These are phyloP conservation scores for Nothophaeocryptopus gaeumannii DNA, from an alignment of 2,329 filamentous ascomycete species.

Conservation along the genomic window DNA sequence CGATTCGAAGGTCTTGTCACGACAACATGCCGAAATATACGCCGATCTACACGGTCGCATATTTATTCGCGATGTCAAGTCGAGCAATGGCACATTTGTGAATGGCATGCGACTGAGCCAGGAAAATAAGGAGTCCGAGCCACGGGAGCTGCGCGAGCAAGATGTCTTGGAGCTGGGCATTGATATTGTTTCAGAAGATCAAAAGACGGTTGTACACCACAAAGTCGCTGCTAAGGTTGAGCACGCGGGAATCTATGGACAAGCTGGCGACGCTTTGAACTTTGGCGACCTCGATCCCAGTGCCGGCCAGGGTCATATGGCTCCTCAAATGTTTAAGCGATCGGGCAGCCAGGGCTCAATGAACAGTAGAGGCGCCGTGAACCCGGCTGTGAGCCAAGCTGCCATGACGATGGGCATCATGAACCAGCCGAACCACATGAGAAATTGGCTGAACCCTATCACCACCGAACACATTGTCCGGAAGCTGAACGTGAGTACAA, in stretches of 20 bases:
- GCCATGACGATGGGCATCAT: constrained; percentile 57
- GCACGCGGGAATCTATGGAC: constrained; percentile 79
- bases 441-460: constrained; percentile 82
- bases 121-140: constrained; percentile 94
- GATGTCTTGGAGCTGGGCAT: constrained; percentile 95
- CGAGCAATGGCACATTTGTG: constrained; percentile 97
- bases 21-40: constrained; percentile 95
- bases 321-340: constrained; percentile 62
- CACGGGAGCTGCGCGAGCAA: constrained; percentile 84
- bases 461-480: constrained; percentile 95
- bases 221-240: constrained; percentile 97
- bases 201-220: constrained; percentile 97
- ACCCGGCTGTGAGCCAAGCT: constrained; percentile 48
- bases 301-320: constrained; percentile 65
- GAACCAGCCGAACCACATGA: constrained; percentile 70
- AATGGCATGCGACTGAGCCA: constrained; percentile 86
- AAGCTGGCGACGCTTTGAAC: constrained; percentile 75
- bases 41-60: constrained; percentile 73
- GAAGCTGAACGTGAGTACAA: constrained; percentile 66
- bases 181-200: constrained; percentile 97
- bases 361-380: constrained; percentile 60
- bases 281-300: constrained; percentile 85
- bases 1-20: constrained; percentile 94
- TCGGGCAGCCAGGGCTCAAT: constrained; percentile 50
- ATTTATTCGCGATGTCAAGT: constrained; percentile 96